phyloP scores from a whole-genome alignment of 2,329 filamentous ascomycete species.

The Verticillium nubilum region DNA sequence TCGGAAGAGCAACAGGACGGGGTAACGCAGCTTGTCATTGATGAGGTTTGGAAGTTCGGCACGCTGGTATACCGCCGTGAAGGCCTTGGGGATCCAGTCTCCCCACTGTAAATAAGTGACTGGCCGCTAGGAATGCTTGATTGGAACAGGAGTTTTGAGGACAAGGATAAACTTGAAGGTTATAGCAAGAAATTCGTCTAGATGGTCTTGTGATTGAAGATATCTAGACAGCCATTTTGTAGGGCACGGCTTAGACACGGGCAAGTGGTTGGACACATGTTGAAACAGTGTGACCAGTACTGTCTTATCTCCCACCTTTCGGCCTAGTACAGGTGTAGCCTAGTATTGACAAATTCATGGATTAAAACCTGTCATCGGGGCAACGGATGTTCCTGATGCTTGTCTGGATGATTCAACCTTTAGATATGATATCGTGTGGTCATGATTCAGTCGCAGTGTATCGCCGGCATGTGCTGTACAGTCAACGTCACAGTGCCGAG shows the following conservation, averaged over 20 bases:
- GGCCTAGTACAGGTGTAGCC: background rate
- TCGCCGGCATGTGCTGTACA: background rate
- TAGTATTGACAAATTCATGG: background rate
- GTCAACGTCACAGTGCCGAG: background rate
- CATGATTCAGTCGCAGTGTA: background rate
- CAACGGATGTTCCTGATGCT: background rate
- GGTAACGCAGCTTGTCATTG: conserved; percentile 51
- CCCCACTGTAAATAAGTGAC: background rate
- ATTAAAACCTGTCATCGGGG: background rate
- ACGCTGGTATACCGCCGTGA: conserved; percentile 34
- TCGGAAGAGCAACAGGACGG: conserved; percentile 45
- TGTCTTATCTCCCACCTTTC: background rate
- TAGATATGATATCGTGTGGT: background rate
- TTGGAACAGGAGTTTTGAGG: background rate
- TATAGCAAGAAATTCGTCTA: background rate
- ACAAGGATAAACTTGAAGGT: background rate
- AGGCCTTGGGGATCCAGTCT: background rate
- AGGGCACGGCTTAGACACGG: background rate
- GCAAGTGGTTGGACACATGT: background rate
- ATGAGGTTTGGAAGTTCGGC: conserved; percentile 79
- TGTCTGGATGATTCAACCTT: background rate
- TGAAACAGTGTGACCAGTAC: background rate
- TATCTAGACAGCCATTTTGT: no score
- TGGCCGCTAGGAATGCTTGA: background rate
- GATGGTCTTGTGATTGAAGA: background rate